These are phyloP conservation scores for Hyaloscypha hepaticicola DNA, from an alignment of 495 filamentous ascomycete genomes.

Conservation along the genomic window DNA sequence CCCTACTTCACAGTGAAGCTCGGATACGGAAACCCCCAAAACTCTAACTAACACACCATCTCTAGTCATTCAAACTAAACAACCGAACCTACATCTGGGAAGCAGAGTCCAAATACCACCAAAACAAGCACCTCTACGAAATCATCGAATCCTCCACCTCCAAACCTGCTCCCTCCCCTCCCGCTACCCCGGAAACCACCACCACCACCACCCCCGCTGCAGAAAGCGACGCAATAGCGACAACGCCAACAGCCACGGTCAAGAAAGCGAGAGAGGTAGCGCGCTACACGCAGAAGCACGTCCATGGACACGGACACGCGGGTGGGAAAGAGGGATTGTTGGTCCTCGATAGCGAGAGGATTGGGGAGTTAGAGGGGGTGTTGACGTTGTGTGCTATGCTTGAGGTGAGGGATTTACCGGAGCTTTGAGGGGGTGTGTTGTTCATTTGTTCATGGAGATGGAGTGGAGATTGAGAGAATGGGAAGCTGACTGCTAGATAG, in stretches of 20 bases:
- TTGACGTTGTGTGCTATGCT: not conserved
- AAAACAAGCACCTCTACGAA: not conserved
- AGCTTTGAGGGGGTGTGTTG: not conserved
- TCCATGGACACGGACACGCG: not conserved
- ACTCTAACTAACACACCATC: not conserved
- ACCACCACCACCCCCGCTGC: too few species aligned
- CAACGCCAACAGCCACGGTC: too few species aligned
- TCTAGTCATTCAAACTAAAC: not conserved
- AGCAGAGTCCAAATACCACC: not conserved
- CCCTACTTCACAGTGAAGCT: not conserved
- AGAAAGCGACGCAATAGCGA: too few species aligned
- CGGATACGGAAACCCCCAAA: not conserved
- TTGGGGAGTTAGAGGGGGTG: not conserved
- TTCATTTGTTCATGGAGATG: not conserved
- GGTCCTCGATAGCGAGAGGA: not conserved
- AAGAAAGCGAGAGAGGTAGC: not conserved
- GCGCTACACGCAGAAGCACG: not conserved
- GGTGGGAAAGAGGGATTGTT: not conserved
- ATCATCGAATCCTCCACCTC: not conserved
- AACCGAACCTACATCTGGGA: not conserved
- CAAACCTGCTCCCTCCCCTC: too few species aligned
- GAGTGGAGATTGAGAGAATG: not conserved
- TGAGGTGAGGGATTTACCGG: not conserved
- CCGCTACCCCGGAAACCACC: not conserved
- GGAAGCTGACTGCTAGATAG: not conserved